A percentile compares a stretch with the other conserved stretches of the same genome.
phyloP scores from a whole-genome alignment of 768 basidiomycete species.

The Podaxis rugospora region DNA sequence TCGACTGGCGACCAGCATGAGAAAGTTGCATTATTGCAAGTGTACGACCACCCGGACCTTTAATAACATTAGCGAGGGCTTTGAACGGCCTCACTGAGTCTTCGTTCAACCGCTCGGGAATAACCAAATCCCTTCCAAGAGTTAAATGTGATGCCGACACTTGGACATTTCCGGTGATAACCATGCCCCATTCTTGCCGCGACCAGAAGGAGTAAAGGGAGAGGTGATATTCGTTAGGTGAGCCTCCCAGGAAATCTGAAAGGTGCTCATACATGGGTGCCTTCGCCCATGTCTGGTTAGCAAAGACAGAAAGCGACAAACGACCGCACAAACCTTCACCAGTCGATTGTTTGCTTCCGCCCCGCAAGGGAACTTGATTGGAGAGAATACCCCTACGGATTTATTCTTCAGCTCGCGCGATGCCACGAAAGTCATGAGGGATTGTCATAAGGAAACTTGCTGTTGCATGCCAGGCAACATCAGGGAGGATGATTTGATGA shows the following conservation, averaged over 20 bases:
- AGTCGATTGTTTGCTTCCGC: conserved; percentile 42
- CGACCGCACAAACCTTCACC: conserved; percentile 39
- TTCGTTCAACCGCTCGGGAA: conserved; percentile 42
- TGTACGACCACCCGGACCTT: conserved; percentile 26
- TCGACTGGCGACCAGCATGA: conserved; percentile 81
- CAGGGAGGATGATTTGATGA: background rate
- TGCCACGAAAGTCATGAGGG: background rate
- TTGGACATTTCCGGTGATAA: conserved; percentile 84
- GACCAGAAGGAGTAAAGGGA: conserved; percentile 75
- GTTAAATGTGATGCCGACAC: conserved; percentile 58
- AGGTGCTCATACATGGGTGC: conserved; percentile 91
- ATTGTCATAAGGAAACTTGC: background rate
- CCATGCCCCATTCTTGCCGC: conserved; percentile 77
- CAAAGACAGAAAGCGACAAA: background rate
- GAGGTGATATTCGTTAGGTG: conserved; percentile 62
- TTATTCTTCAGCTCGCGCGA: background rate
- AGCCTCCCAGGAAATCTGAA: conserved; percentile 57
- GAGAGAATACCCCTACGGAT: background rate
- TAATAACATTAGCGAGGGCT: conserved; percentile 47
- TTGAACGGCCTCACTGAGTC: conserved; percentile 46
- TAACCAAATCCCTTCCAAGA: conserved; percentile 67
- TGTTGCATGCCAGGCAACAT: background rate
- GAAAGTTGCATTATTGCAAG: conserved; percentile 80
- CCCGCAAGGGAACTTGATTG: conserved; percentile 33
- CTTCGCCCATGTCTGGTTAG: conserved; percentile 30